These are phyloP conservation scores for Apiotrichum mycotoxinovorans DNA, from an alignment of 1,284 basidiomycete species.

Conservation along the genomic window DNA sequence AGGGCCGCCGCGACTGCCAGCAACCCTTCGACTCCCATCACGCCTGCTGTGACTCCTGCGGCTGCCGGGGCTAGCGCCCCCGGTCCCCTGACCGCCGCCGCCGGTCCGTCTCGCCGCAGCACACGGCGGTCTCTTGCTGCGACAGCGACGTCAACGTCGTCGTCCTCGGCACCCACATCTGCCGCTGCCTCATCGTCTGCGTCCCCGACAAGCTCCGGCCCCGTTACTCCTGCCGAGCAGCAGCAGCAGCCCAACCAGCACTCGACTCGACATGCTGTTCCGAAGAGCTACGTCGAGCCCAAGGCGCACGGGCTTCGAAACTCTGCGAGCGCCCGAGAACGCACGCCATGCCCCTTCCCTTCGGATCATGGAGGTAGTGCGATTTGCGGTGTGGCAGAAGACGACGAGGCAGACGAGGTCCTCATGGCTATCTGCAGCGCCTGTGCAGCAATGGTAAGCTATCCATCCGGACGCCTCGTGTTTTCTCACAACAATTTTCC, in stretches of 20 bases:
- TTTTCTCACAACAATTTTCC: not conserved
- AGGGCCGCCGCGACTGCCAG: constrained; percentile 17
- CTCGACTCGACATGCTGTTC: not conserved
- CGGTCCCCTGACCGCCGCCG: constrained; percentile 1
- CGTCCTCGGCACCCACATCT: not conserved
- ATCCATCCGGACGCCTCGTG: not conserved
- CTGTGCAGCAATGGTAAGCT: constrained; percentile 38
- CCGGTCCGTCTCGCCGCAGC: constrained; percentile 7
- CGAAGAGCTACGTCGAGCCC: constrained; percentile 24
- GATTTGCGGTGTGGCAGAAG: constrained; percentile 37
- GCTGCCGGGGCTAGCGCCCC: constrained; percentile 5
- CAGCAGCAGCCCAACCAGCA: not conserved
- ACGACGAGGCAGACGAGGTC: constrained; percentile 44
- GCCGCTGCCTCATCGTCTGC: not conserved
- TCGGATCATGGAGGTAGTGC: constrained; percentile 36
- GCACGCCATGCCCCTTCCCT: constrained; percentile 40
- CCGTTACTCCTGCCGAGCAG: constrained; percentile 5
- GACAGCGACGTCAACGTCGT: not conserved
- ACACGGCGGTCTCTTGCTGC: constrained; percentile 4
- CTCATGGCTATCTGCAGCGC: constrained; percentile 46
- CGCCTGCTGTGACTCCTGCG: constrained; percentile 5
- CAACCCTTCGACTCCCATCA: constrained; percentile 9
- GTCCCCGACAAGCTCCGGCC: constrained; percentile 3
- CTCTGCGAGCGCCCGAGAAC: constrained; percentile 30
- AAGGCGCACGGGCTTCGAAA: constrained; percentile 43